These are phyloP conservation scores for Pythium plurisporium DNA, from an alignment of 352 stramenopile species.

Conservation along the genomic window DNA sequence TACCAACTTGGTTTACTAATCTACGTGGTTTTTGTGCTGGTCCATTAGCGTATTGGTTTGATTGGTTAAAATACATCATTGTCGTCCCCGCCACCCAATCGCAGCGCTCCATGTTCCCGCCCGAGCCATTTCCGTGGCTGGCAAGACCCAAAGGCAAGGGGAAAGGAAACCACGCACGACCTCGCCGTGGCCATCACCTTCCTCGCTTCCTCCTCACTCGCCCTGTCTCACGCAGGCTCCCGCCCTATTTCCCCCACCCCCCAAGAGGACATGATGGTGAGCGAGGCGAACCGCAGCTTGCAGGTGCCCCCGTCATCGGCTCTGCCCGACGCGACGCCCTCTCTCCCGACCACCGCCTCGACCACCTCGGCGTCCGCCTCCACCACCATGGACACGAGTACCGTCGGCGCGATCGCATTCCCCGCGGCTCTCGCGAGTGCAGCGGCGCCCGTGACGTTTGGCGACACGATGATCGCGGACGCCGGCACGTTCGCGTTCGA, in stretches of 20 bases:
- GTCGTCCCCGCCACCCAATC: constrained; percentile 35
- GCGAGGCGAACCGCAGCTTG: constrained; percentile 26
- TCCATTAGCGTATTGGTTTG: neutral
- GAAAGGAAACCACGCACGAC: neutral
- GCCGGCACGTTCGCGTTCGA: constrained; percentile 40
- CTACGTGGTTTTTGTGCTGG: constrained; percentile 17
- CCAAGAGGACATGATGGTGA: constrained; percentile 33
- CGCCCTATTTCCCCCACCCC: neutral
- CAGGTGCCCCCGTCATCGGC: neutral
- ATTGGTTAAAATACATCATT: constrained; percentile 32
- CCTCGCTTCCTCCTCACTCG: neutral
- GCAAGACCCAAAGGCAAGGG: neutral
- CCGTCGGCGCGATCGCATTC: constrained; percentile 8
- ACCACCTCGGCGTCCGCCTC: neutral
- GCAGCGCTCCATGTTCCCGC: constrained; percentile 4
- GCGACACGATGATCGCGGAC: constrained; percentile 9
- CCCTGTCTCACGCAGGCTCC: neutral
- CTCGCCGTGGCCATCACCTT: neutral
- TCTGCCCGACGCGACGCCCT: neutral
- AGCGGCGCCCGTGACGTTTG: neutral
- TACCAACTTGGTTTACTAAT: no score
- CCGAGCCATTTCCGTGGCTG: constrained; percentile 19
- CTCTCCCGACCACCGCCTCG: constrained; percentile 13
- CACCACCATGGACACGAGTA: neutral
- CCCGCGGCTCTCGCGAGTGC: constrained; percentile 3